Percentiles rank a stretch among this genome's conserved stretches.
phyloP scores from a whole-genome alignment of 768 basidiomycete genomes.

The Leucocoprinus birnbaumii region DNA sequence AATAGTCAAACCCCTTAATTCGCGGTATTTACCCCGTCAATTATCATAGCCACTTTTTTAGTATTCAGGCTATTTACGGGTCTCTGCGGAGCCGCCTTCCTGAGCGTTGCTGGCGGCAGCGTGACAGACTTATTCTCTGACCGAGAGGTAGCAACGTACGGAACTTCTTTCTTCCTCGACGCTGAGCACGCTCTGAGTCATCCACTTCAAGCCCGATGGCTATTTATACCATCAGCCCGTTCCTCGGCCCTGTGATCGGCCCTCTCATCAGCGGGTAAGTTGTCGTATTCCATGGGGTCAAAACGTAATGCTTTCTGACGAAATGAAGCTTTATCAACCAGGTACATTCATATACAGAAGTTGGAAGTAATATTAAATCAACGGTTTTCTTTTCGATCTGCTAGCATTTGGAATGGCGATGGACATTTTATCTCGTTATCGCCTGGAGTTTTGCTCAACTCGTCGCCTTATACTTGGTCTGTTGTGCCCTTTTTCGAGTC shows the following conservation, averaged over 20 bases:
- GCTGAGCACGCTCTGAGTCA: background rate
- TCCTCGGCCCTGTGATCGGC: slow-evolving; percentile 49
- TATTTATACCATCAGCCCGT: slow-evolving; percentile 53
- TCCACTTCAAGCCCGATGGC: slow-evolving; percentile 40
- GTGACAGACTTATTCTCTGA: slow-evolving; percentile 57
- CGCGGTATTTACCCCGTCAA: background rate
- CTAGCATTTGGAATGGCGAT: slow-evolving; percentile 62
- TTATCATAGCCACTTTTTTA: slow-evolving; percentile 49
- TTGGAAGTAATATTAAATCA: too few species aligned
- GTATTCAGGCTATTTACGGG: slow-evolving; percentile 56
- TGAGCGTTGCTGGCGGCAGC: slow-evolving; percentile 57
- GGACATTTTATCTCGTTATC: slow-evolving; percentile 71
- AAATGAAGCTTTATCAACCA: slow-evolving; percentile 65
- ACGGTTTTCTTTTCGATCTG: too few species aligned
- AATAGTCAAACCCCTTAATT: too few species aligned
- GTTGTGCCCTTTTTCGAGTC: slow-evolving; percentile 13
- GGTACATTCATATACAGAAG: too few species aligned
- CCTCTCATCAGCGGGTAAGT: slow-evolving; percentile 58
- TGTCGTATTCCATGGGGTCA: too few species aligned
- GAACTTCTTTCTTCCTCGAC: slow-evolving; percentile 18
- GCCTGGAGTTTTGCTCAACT: slow-evolving; percentile 67
- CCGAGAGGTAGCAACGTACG: slow-evolving; percentile 53
- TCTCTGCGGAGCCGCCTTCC: slow-evolving; percentile 52
- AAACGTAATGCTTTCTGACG: too few species aligned
- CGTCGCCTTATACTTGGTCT: slow-evolving; percentile 47